Conservation (phyloP, 164 flowering plant species). For the Liquidambar formosana region DNA sequence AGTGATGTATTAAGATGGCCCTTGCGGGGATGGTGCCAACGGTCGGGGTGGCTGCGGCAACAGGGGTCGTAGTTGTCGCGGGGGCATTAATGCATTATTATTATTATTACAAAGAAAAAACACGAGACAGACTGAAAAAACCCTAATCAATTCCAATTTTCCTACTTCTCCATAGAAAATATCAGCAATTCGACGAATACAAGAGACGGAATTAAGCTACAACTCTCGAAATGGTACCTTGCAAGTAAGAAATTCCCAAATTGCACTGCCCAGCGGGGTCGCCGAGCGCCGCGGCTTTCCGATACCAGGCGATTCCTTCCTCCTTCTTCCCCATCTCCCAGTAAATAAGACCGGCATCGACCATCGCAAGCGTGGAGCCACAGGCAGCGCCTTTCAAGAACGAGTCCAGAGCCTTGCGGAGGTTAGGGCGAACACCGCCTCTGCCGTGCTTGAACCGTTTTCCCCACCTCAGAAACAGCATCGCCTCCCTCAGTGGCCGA, state of each 20-base stretch:
- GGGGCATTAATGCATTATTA: no score
- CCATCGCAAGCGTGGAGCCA: constrained; percentile 95
- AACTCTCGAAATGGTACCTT: constrained; percentile 52
- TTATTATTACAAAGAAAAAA: no score
- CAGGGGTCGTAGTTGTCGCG: no score
- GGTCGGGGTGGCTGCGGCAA: no score
- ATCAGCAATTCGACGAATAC: background rate
- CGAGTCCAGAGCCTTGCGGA: constrained; percentile 70
- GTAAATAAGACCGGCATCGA: constrained; percentile 84
- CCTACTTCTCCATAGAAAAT: background rate
- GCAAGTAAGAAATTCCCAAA: constrained; percentile 80
- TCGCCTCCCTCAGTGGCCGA: constrained; percentile 81
- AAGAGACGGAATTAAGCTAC: background rate
- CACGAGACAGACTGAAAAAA: no score
- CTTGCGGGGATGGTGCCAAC: no score
- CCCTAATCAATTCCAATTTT: no score
- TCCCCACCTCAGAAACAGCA: constrained; percentile 73
- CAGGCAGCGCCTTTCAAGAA: constrained; percentile 80
- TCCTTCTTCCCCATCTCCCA: constrained; percentile 85
- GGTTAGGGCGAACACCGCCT: constrained; percentile 61
- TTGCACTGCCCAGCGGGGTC: constrained; percentile 81
- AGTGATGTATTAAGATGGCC: no score
- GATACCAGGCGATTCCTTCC: constrained; percentile 55
- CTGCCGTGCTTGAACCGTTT: constrained; percentile 89
- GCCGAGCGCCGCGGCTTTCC: constrained; percentile 78